Base-by-base conservation (phyloP, 257 asterid genomes). In the Misopates orontium region DNA sequence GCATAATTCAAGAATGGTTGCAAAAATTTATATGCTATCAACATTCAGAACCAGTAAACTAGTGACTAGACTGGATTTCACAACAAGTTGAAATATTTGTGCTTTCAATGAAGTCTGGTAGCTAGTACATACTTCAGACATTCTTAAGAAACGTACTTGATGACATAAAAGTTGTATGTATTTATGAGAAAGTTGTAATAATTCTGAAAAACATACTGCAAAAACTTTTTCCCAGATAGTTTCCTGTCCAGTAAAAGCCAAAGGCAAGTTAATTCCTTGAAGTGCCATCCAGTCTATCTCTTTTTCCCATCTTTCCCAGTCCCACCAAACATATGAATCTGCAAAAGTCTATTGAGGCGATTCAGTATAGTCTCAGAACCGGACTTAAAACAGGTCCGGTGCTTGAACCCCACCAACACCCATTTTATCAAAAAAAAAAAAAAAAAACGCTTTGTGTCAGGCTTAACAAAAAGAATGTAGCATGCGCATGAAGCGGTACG, bases 281-380 rank as follows among this genome's bases (percentile, higher is more conserved):
- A 90, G 95, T 32, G 95, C 92, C 99, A 93, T 93, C 99, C 99
- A 93, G 63, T 93, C 97, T 31, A 93, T 81, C 81, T 93, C 99
- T 74, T 90, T 93, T 83, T 93, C 99, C 97, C 99, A 90, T 84
- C 99, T 90, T 82, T 76, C 80, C 99, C 97, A 93, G 71, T 86
- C 90, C 99, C 99, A 93, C 99, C 99, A 93, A 73, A 86, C 97
- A 78, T 82, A 93, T 47, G 99, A 93, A 83, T 90, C 99, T 93
- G 90, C 76, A 68, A 59, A 69, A 55, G 66, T 62, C 48, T 64
- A 64, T n/a, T n/a, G n/a, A n/a, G n/a, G n/a, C n/a, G n/a, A 49
- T 25, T 21, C 21, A 68, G 18, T 24, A 62, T 52, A 39, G 67
- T 25, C 70, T 69, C 75, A 71, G 75, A 67, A 67, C 1, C 66